These are phyloP conservation scores for Pyrus pyrifolia DNA, from an alignment of 306 rosid species.

Conservation along the genomic window DNA sequence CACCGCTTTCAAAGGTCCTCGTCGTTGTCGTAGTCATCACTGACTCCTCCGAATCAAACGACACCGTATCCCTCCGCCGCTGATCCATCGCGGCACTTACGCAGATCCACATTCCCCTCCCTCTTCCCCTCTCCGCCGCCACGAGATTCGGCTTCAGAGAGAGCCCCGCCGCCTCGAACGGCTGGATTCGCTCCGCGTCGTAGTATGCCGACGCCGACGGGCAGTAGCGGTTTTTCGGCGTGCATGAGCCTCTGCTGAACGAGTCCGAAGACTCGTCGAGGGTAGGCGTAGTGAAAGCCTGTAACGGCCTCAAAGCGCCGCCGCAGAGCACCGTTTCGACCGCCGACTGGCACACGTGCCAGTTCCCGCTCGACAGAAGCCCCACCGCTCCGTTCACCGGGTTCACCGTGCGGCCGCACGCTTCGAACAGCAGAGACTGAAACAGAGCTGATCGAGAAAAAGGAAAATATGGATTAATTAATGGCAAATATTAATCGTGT, in stretches of 20 bases:
- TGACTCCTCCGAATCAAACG: constrained; percentile 36
- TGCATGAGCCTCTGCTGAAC: constrained; percentile 5
- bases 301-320: constrained; percentile 34
- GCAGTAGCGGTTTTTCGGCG: neutral
- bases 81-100: neutral
- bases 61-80: constrained; percentile 4
- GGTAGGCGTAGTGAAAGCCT: constrained; percentile 3
- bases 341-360: constrained; percentile 60
- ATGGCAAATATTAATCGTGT: too few relatives aligned
- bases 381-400: constrained; percentile 76
- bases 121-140: neutral
- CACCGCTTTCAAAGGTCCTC: constrained; percentile 20
- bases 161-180: neutral
- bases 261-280: constrained; percentile 13
- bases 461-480: neutral
- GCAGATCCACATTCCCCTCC: constrained; percentile 4
- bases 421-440: constrained; percentile 67
- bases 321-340: constrained; percentile 51
- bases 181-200: neutral
- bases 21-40: constrained; percentile 13
- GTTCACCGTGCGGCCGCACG: constrained; percentile 68
- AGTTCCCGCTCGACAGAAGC: constrained; percentile 47
- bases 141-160: constrained; percentile 1
- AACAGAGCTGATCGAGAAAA: constrained; percentile 36
- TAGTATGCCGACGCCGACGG: neutral